Evolutionary conservation across 2,329 filamentous ascomycete species (phyloP), one percentile per base, ranked within the genome.

Genomic region (Aspergillus sp.): DNA sequence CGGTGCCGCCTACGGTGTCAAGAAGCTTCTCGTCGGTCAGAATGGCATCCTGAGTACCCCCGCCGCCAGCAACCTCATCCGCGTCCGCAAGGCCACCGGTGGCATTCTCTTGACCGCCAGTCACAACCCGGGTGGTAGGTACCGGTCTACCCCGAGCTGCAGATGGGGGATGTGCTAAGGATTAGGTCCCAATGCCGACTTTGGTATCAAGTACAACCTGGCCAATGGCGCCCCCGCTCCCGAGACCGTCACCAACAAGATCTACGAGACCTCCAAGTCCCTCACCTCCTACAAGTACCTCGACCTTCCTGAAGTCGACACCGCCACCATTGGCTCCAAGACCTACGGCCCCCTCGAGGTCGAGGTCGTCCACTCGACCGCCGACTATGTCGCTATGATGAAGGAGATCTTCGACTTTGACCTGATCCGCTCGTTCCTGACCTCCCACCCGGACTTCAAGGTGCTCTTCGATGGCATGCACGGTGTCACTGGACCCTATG

Each of bases 201-300:
- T 99, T 66, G 94, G 94, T 65, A 99, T 99, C 86, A 99, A 99
- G 80, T 99, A 99, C 84, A 99, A 99, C 82, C 82, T 99, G 54
- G 81, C 90, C 73, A 97, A 99, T 69, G 94, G 94, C 65, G 94
- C 92, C 51, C 94, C 94, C 41, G 94, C 94, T 51, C 94, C 94
- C 53, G 94, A 99, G 76, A 87, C 89, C 50, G 90, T 99, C 61
- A 99, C 94, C 62, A 95, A 99, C 85, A 96, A 95, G 80, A 97
- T 99, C 73, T 97, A 84, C 78, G 90, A 93, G 65, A 85, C 86
- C 56, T 93, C 93, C 64, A 97, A 96, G 82, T 85, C 82, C 58
- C 82, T 99, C 64, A 89, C 85, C 42, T 90, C 88, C 47, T 99
- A 97, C 83, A 96, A 96, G 78, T 87, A 96, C 61, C 84, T 88